These are phyloP conservation scores for Fusarium torulosum DNA, from an alignment of 2,329 filamentous ascomycete species.

Conservation along the genomic window DNA sequence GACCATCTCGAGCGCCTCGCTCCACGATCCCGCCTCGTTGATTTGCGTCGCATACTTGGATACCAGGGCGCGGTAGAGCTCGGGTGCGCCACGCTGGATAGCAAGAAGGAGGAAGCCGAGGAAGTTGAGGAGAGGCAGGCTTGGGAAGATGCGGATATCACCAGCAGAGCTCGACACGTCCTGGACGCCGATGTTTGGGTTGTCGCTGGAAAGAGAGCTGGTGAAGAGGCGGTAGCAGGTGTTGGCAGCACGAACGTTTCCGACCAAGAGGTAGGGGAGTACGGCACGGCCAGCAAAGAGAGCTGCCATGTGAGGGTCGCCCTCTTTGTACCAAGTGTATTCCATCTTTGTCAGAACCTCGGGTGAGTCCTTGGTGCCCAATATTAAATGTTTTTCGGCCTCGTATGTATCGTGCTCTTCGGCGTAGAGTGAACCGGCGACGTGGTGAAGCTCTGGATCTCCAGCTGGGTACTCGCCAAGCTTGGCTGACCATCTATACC, in stretches of 20 bases:
- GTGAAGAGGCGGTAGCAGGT: slow-evolving; percentile 78
- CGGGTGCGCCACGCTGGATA: slow-evolving; percentile 81
- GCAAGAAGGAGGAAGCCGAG: slow-evolving; percentile 85
- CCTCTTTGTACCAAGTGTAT: slow-evolving; percentile 92
- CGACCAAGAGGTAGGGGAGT: slow-evolving; percentile 89
- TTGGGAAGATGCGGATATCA: slow-evolving; percentile 87
- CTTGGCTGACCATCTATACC: slow-evolving; percentile 79
- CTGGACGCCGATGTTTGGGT: slow-evolving; percentile 75
- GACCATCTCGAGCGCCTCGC: slow-evolving; percentile 84
- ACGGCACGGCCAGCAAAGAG: slow-evolving; percentile 88
- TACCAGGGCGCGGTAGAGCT: slow-evolving; percentile 84
- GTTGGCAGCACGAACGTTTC: slow-evolving; percentile 91
- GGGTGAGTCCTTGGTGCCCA: slow-evolving; percentile 90
- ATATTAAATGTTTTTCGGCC: slow-evolving; percentile 87
- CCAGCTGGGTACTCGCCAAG: slow-evolving; percentile 89
- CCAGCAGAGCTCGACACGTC: slow-evolving; percentile 80
- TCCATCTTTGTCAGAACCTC: slow-evolving; percentile 85
- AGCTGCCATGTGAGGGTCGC: slow-evolving; percentile 88
- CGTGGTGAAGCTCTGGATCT: slow-evolving; percentile 94
- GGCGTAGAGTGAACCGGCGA: slow-evolving; percentile 88
- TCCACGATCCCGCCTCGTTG: slow-evolving; percentile 82
- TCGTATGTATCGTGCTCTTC: slow-evolving; percentile 94
- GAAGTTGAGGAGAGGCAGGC: slow-evolving; percentile 95
- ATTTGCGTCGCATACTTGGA: slow-evolving; percentile 85
- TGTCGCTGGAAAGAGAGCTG: slow-evolving; percentile 56